Conservation (phyloP, 2,329 filamentous ascomycete genomes). For the Monilinia laxa region DNA sequence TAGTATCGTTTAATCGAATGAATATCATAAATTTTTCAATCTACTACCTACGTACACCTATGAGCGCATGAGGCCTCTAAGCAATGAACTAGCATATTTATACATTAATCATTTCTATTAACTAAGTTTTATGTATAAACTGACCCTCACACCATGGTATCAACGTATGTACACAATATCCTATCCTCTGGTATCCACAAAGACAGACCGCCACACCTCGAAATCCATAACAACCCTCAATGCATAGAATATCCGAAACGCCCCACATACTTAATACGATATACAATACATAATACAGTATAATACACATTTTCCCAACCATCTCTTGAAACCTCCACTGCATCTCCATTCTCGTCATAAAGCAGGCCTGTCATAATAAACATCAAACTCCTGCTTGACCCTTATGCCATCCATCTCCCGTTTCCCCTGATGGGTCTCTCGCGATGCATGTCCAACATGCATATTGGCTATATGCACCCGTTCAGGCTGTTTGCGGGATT, state of each 20-base stretch:
- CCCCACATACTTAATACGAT: conserved; percentile 7
- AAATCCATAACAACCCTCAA: conserved; percentile 6
- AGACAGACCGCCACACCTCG: background rate
- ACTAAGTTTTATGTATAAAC: background rate
- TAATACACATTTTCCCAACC: background rate
- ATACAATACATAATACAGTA: background rate
- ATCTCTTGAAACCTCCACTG: background rate
- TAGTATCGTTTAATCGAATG: background rate
- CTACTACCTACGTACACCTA: background rate
- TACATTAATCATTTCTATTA: conserved; percentile 10
- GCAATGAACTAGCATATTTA: background rate
- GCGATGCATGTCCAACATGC: background rate
- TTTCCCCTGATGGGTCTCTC: background rate
- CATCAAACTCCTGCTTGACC: conserved; percentile 16
- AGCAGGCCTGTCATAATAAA: conserved; percentile 16
- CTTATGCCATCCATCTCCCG: conserved; percentile 8
- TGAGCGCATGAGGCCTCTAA: background rate
- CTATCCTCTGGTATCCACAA: background rate
- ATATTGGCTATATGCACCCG: conserved; percentile 13
- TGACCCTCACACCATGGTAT: background rate
- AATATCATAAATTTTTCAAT: background rate
- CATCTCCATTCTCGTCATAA: background rate
- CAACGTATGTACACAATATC: conserved; percentile 1
- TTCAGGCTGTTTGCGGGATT: background rate
- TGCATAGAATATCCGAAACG: background rate